Conservation (phyloP, 2,329 filamentous ascomycete genomes). For the Alternaria ventricosa region DNA sequence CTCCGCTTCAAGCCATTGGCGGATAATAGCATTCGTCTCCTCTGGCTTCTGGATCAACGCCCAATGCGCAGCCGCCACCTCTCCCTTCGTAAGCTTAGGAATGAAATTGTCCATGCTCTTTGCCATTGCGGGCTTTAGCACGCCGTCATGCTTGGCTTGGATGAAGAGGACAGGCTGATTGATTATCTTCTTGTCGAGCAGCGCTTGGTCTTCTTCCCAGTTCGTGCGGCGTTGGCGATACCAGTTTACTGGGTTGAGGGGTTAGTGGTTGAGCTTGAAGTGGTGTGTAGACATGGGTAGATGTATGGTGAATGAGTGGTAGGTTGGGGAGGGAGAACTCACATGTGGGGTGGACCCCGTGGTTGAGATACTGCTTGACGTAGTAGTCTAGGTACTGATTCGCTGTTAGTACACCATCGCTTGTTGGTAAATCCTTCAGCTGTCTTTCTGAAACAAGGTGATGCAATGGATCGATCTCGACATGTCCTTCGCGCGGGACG, state of each 20-base stretch:
- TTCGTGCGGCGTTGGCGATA: slow-evolving; percentile 79
- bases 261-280: neutral
- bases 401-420: slow-evolving; percentile 54
- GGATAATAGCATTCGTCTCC: slow-evolving; percentile 73
- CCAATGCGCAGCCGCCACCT: slow-evolving; percentile 81
- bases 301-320: neutral
- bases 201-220: slow-evolving; percentile 71
- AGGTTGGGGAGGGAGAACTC: slow-evolving; percentile 31
- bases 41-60: slow-evolving; percentile 75
- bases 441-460: slow-evolving; percentile 12
- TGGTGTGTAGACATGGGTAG: neutral
- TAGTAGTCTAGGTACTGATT: slow-evolving; percentile 71
- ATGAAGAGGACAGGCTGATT: slow-evolving; percentile 72
- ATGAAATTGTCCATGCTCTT: slow-evolving; percentile 73
- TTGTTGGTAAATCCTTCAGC: neutral
- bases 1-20: slow-evolving; percentile 69
- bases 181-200: slow-evolving; percentile 43
- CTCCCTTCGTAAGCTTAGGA: slow-evolving; percentile 66
- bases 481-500: neutral
- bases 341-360: slow-evolving; percentile 77
- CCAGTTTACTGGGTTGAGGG: slow-evolving; percentile 70
- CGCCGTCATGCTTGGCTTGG: slow-evolving; percentile 71
- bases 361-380: slow-evolving; percentile 70
- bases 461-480: neutral
- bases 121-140: slow-evolving; percentile 75